These are phyloP conservation scores for Pisolithus thermaeus DNA, from an alignment of 1,284 basidiomycete species.

Conservation along the genomic window DNA sequence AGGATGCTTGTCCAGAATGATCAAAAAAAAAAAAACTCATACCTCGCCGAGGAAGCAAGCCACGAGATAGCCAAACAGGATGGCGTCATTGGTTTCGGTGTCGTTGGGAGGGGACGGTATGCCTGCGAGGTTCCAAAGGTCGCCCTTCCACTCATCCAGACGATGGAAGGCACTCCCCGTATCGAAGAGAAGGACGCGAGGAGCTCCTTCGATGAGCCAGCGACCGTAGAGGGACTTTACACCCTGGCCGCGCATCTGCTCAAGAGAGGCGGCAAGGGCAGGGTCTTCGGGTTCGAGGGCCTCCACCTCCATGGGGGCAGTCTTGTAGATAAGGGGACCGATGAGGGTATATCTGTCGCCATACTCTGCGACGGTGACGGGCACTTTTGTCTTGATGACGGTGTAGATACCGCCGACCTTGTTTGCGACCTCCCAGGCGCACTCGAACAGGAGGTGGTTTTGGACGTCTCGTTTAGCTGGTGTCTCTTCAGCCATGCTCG, in stretches of 20 bases:
- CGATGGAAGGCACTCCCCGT: constrained; percentile 84
- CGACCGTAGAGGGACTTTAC: constrained; percentile 94
- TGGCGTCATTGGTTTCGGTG: constrained; percentile 98
- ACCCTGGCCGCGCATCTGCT: constrained; percentile 79
- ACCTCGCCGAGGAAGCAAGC: constrained; percentile 99
- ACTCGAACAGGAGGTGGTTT: constrained; percentile 79
- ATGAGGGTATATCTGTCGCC: constrained; percentile 91
- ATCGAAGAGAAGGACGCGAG: constrained; percentile 93
- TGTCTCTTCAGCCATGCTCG: constrained; percentile 19
- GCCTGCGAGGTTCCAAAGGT: constrained; percentile 96
- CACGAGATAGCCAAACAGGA: constrained; percentile 96
- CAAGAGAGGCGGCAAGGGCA: constrained; percentile 64
- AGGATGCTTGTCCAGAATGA: no score
- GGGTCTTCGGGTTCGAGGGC: constrained; percentile 79
- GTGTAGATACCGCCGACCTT: constrained; percentile 99
- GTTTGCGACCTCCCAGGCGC: constrained; percentile 93
- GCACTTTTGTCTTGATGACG: constrained; percentile 98
- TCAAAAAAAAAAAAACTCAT: no score
- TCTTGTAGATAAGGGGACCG: constrained; percentile 95
- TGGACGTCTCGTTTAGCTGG: constrained; percentile 63
- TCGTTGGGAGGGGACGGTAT: constrained; percentile 96
- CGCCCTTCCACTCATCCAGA: constrained; percentile 97
- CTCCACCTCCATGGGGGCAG: constrained; percentile 98
- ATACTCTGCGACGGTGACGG: constrained; percentile 92
- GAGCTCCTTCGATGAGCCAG: constrained; percentile 97